These are phyloP conservation scores for Myriosclerotinia scirpicola DNA, from an alignment of 2,329 filamentous ascomycete species.

Conservation along the genomic window DNA sequence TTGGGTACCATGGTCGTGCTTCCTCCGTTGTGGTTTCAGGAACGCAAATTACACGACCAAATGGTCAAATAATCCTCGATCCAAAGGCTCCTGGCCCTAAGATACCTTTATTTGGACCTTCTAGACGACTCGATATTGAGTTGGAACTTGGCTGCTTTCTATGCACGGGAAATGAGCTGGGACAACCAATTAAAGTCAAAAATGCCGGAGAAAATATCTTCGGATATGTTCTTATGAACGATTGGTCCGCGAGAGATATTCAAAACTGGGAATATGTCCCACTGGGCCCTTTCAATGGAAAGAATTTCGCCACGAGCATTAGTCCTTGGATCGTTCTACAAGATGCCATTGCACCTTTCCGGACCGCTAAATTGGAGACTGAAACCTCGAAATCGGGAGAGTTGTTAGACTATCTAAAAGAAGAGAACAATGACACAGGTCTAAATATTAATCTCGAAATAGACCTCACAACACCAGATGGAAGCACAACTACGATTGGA, in stretches of 20 bases:
- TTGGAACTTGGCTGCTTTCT: conserved; percentile 78
- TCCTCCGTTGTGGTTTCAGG: conserved; percentile 75
- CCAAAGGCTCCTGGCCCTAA: conserved; percentile 61
- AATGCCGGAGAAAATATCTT: conserved; percentile 70
- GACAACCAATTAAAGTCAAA: conserved; percentile 61
- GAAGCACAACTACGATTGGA: conserved; percentile 57
- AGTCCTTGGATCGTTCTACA: conserved; percentile 77
- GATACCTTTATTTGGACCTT: conserved; percentile 61
- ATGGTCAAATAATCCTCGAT: conserved; percentile 70
- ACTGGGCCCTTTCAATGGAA: conserved; percentile 77
- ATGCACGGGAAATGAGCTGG: conserved; percentile 62
- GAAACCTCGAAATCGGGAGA: conserved; percentile 48
- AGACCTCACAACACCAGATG: conserved; percentile 55
- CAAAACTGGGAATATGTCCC: conserved; percentile 85
- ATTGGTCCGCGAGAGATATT: conserved; percentile 82
- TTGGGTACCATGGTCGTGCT: conserved; percentile 78
- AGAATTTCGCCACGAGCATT: conserved; percentile 80
- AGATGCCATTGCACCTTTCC: conserved; percentile 72
- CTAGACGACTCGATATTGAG: conserved; percentile 72
- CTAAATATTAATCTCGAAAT: conserved; percentile 71
- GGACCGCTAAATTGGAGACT: conserved; percentile 49
- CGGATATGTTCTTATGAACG: conserved; percentile 79
- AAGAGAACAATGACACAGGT: conserved; percentile 57
- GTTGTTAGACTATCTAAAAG: conserved; percentile 63
- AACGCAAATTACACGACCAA: conserved; percentile 69